Base-by-base conservation (phyloP, 2,329 filamentous ascomycete species). In the Arthrinium puccinioides region DNA sequence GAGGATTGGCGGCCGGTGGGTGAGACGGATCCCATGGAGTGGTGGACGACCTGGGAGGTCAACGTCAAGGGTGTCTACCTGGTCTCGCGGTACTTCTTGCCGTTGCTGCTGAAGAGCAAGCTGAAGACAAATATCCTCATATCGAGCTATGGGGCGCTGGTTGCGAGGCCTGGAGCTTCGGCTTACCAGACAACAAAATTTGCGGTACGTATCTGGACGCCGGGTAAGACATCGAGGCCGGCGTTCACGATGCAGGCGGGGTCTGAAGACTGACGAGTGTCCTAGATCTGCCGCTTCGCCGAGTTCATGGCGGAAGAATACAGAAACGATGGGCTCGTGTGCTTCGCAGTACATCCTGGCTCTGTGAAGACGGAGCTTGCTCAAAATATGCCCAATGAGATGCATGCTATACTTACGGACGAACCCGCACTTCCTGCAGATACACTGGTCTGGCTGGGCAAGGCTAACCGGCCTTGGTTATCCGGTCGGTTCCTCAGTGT, bases 21-120 rank as follows among this genome's bases (percentile, higher is more conserved):
- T 6, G 11, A 36, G 3, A 23, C 37, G 7, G 48, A 60, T 21
- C 49, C 55, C 5, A 53, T 56, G 1, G 45, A 43, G 3, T 66
- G 61, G 60, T 60, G 55, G 59, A 51, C 58, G 14, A 61, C 60
- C 0, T 67, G 61, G 50, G 61, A 68, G 33, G 56, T 72, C 31
- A 77, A 76, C 45, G 30, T 74, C 13, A 59, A 61, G 14, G 74
- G 71, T 0, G 49, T 61, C 0, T 73, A 67, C 45, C 54, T 72
- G 2, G 48, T 67, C 8, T 53, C 61, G 4, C 60, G 63, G n/a
- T 57, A 63, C 1, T 68, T 74, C 30, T 44, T 75, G 6, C 67
- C 68, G 2, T 45, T 70, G 20, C 48, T 59, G 44, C 49, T 57
- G 9, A 41, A 49, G 24, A 42, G 42, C 3, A 48, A 51, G 10